Evolutionary conservation across 768 basidiomycete species (phyloP), one percentile per base, ranked within the genome.

Genomic region (Tulasnella calospora): DNA sequence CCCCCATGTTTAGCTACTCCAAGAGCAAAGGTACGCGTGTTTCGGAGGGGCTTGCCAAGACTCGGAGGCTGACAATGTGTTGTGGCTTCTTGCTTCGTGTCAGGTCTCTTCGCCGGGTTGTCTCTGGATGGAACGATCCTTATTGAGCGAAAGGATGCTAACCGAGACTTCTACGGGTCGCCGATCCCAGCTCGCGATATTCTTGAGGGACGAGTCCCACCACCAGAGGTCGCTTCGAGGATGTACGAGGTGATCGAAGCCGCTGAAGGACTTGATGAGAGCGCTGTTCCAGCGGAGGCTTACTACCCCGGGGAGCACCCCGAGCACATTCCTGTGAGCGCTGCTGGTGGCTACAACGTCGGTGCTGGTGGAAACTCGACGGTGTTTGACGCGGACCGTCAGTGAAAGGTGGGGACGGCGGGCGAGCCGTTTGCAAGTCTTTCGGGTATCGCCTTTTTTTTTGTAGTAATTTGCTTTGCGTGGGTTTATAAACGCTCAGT

Each of bases 1-100:
- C 96, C 27, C 96, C 96, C 6, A 96, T 98, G 94, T 99, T 98
- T 85, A 95, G 94, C 80, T 97, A 98, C 84, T 96, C 94, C 13
- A 94, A 96, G 85, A 96, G 94, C 17, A 96, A 95, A 86, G 95
- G 95, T 94, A 21, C 23, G 38, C 44, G 44, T 17, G 44, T 17
- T 12, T 44, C 13, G 15, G 44, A 15, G 13, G 17, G 44, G 15
- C 74, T 41, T 41, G 36, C 38, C 74, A 27, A 40, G 27, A 47
- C 21, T 10, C 17, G 9, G 35, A 21, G 23, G 51, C 51, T 51
- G 13, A 75, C 44, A n/a, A 36, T 27, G 21, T 67, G 15, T 6
- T 30, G 61, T 30, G 61, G 27, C 27, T 67, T 35, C 61, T 33
- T 27, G 2, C 3, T 30, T 35, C 15, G 10, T 17, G 7, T 10